Evolutionary conservation across 2,329 filamentous ascomycete genomes (phyloP).

Genomic region (Fusarium penzigii): DNA sequence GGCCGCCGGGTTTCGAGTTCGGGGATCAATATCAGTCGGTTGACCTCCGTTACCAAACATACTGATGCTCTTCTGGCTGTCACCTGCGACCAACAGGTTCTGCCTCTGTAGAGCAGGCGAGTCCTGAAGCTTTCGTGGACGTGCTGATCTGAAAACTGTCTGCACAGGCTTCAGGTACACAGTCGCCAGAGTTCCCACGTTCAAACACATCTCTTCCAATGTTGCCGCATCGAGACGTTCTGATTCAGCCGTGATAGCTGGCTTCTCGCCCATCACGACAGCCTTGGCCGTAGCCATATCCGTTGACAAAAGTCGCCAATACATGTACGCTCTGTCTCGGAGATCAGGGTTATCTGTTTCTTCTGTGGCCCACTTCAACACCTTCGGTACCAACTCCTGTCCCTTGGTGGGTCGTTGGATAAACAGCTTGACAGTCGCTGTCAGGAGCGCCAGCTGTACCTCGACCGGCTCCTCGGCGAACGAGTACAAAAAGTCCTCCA

Average conservation of each 20-base stretch:
- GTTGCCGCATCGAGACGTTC: slow-evolving; percentile 91
- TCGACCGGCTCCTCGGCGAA: slow-evolving; percentile 95
- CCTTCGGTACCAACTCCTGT: slow-evolving; percentile 88
- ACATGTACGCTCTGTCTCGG: slow-evolving; percentile 96
- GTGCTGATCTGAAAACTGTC: slow-evolving; percentile 89
- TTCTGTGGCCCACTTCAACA: slow-evolving; percentile 97
- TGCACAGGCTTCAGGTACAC: slow-evolving; percentile 98
- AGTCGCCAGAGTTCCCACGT: slow-evolving; percentile 92
- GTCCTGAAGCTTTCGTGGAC: slow-evolving; percentile 76
- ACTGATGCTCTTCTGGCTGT: slow-evolving; percentile 61
- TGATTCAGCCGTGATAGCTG: slow-evolving; percentile 91
- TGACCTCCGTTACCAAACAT: slow-evolving; percentile 57
- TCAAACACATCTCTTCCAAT: slow-evolving; percentile 95
- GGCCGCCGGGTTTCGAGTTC: slow-evolving; percentile 33
- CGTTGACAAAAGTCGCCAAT: slow-evolving; percentile 93
- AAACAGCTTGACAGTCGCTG: slow-evolving; percentile 96
- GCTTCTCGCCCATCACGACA: slow-evolving; percentile 97
- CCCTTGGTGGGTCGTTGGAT: slow-evolving; percentile 95
- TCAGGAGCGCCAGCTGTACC: slow-evolving; percentile 90
- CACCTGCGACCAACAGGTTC: slow-evolving; percentile 53
- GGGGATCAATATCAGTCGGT: slow-evolving; percentile 51
- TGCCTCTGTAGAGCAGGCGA: slow-evolving; percentile 84
- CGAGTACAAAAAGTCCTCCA: slow-evolving; percentile 93
- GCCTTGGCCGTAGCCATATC: slow-evolving; percentile 84
- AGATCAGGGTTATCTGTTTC: slow-evolving; percentile 99